Evolutionary conservation across 1,284 basidiomycete species (phyloP).

Genomic region (Irpex sp.): DNA sequence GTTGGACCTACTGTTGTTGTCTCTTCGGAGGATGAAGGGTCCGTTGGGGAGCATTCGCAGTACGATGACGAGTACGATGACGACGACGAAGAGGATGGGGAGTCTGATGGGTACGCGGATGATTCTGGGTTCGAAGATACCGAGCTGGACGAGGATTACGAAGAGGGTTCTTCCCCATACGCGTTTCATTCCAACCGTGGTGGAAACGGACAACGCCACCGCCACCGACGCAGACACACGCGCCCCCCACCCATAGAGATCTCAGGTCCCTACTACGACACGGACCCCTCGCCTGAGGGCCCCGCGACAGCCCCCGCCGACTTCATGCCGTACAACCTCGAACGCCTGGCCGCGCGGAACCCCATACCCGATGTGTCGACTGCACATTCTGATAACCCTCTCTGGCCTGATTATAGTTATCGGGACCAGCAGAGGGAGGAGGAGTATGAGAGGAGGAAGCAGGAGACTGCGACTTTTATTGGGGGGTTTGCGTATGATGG

Average conservation of each 20-base stretch:
- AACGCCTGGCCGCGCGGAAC: conserved; percentile 18
- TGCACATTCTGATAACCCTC: conserved; percentile 8
- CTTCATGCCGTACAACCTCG: conserved; percentile 19
- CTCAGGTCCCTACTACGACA: conserved; percentile 62
- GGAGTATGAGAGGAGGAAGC: conserved; percentile 5
- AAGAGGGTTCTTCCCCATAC: neutral
- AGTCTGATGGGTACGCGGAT: no score
- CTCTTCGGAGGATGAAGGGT: neutral
- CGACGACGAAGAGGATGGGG: neutral
- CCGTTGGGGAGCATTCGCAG: neutral
- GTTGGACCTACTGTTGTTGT: neutral
- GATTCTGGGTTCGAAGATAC: neutral
- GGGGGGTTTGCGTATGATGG: conserved; percentile 45
- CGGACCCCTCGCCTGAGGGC: conserved; percentile 50
- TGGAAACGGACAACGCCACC: neutral
- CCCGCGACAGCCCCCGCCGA: conserved; percentile 41
- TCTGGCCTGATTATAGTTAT: conserved; percentile 19
- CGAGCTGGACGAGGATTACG: neutral
- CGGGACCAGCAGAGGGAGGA: neutral
- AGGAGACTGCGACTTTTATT: conserved; percentile 54
- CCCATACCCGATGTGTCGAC: conserved; percentile 15
- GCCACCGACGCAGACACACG: neutral
- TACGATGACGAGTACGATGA: conserved; percentile 12
- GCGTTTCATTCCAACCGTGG: neutral
- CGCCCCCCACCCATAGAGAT: conserved; percentile 42